phyloP scores from a whole-genome alignment of 768 basidiomycete genomes.

The Paxillus rubicundulus region DNA sequence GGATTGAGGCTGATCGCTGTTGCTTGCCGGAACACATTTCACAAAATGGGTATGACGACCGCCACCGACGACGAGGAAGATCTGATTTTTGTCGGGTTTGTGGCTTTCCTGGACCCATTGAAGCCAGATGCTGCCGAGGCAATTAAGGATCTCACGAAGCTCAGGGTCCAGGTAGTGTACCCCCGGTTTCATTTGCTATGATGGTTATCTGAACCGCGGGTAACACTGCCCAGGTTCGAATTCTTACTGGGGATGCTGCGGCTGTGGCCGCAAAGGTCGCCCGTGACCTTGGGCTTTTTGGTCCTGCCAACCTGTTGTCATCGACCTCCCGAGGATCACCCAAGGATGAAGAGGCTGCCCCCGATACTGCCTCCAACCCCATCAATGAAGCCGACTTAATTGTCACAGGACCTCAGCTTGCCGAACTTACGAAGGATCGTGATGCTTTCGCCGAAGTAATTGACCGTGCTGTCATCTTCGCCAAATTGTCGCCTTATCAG shows the following conservation, averaged over 20 bases:
- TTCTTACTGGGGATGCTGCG: slow-evolving; percentile 35
- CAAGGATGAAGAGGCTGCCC: slow-evolving; percentile 29
- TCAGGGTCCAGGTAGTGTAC: slow-evolving; percentile 29
- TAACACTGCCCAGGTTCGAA: slow-evolving; percentile 26
- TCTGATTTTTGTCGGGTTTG: slow-evolving; percentile 29
- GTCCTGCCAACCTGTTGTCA: slow-evolving; percentile 15
- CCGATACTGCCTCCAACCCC: background rate
- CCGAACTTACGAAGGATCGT: slow-evolving; percentile 27
- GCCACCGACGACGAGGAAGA: slow-evolving; percentile 27
- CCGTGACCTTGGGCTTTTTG: slow-evolving; percentile 35
- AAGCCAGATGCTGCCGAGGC: slow-evolving; percentile 33
- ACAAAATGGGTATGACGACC: slow-evolving; percentile 17
- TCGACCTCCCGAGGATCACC: background rate
- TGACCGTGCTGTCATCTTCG: slow-evolving; percentile 32
- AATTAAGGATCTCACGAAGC: slow-evolving; percentile 25
- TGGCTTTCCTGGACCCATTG: slow-evolving; percentile 30
- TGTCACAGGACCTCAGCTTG: slow-evolving; percentile 28
- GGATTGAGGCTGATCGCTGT: slow-evolving; percentile 31
- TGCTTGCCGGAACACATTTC: slow-evolving; percentile 20
- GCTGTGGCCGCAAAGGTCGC: slow-evolving; percentile 38
- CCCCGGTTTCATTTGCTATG: background rate
- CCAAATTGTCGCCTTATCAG: slow-evolving; percentile 33
- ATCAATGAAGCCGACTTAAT: slow-evolving; percentile 25
- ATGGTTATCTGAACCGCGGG: slow-evolving; percentile 1
- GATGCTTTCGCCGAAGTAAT: slow-evolving; percentile 26